These are phyloP conservation scores for Mariannaea elegans DNA, from an alignment of 2,329 filamentous ascomycete genomes.

Conservation along the genomic window DNA sequence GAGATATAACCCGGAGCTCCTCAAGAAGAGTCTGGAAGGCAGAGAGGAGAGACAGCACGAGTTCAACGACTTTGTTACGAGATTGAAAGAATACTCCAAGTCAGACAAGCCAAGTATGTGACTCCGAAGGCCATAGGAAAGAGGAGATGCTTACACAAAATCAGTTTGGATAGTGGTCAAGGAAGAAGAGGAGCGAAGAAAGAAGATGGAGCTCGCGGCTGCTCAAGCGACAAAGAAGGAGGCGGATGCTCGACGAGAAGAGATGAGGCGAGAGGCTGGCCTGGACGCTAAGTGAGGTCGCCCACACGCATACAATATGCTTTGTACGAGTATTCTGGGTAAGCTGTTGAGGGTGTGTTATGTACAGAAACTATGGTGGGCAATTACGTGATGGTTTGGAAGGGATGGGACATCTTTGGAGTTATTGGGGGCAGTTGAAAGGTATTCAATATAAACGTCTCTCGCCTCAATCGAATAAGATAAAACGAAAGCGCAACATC, in stretches of 20 bases:
- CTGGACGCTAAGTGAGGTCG: constrained; percentile 46
- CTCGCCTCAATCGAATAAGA: constrained; percentile 7
- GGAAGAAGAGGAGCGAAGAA: constrained; percentile 56
- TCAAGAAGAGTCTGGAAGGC: constrained; percentile 84
- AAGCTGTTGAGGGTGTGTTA: constrained; percentile 11
- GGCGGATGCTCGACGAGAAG: constrained; percentile 54
- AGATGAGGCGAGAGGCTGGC: constrained; percentile 60
- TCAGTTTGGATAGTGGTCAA: constrained; percentile 62
- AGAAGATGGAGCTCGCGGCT: constrained; percentile 47
- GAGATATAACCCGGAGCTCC: constrained; percentile 94
- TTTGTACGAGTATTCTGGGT: constrained; percentile 35
- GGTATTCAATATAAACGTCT: constrained; percentile 11
- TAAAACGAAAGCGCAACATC: neutral
- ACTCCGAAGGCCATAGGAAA: neutral
- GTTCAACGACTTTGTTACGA: constrained; percentile 86
- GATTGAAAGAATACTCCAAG: constrained; percentile 88
- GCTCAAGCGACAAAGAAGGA: constrained; percentile 51
- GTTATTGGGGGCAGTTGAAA: constrained; percentile 23
- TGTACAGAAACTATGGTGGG: constrained; percentile 33
- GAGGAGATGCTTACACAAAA: constrained; percentile 21
- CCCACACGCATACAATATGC: constrained; percentile 5
- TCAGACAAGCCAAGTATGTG: constrained; percentile 88
- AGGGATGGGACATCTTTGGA: constrained; percentile 18
- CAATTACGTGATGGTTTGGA: constrained; percentile 12
- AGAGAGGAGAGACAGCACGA: constrained; percentile 81